Percentiles rank a stretch among this genome's conserved stretches.
Conservation (phyloP, 192 early-diverging fungal species). For the Chytriomyces confervae region DNA sequence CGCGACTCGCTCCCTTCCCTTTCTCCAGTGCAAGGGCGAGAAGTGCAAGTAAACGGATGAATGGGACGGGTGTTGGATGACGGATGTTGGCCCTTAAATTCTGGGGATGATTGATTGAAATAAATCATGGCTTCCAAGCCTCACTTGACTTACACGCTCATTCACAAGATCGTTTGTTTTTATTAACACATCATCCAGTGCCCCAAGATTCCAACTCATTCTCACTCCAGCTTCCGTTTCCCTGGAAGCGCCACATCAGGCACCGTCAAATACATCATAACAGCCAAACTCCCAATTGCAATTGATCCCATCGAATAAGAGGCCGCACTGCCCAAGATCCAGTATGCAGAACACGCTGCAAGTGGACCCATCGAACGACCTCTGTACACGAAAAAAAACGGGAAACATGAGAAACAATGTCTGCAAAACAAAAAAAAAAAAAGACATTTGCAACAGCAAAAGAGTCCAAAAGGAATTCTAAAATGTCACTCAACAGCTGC, state of each 20-base stretch:
- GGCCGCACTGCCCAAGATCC: conserved; percentile 57
- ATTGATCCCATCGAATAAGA: conserved; percentile 41
- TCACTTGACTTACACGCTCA: not conserved
- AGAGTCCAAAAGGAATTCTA: not conserved
- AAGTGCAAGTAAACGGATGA: no score
- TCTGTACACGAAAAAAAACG: not conserved
- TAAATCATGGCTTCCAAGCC: no score
- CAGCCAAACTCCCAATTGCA: conserved; percentile 34
- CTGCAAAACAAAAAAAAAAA: not conserved
- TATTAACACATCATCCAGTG: no score
- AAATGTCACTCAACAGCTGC: conserved; percentile 61
- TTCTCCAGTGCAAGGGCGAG: no score
- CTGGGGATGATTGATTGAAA: no score
- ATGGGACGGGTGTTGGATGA: no score
- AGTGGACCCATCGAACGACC: conserved; percentile 89
- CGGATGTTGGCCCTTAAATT: no score
- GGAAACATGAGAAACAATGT: not conserved
- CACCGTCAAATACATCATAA: conserved; percentile 17
- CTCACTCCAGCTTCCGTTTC: not conserved
- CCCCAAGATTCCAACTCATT: not conserved
- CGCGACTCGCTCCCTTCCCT: no score
- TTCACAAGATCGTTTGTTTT: no score
- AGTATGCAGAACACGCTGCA: conserved; percentile 85
- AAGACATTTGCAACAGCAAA: not conserved
- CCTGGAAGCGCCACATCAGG: not conserved